phyloP scores from a whole-genome alignment of 1,139 yeast species.

The Pichia sp. region DNA sequence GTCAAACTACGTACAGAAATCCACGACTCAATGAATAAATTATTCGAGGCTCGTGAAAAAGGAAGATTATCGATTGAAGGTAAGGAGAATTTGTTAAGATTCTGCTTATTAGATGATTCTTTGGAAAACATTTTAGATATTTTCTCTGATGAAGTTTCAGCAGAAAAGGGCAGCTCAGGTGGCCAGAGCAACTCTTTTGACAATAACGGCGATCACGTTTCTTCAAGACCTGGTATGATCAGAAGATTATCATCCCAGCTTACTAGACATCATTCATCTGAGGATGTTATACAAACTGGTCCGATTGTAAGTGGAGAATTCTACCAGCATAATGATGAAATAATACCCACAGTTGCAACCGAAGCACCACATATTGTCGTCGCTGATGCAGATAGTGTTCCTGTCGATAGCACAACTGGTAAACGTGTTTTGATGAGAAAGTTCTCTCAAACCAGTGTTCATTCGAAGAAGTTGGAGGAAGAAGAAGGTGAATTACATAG shows the following conservation, averaged over 20 bases:
- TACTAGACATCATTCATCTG: slow-evolving; percentile 45
- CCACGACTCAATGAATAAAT: slow-evolving; percentile 54
- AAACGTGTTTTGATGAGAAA: slow-evolving; percentile 63
- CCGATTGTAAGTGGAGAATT: slow-evolving; percentile 50
- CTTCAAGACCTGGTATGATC: slow-evolving; percentile 24
- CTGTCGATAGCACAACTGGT: slow-evolving; percentile 68
- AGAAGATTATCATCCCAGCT: slow-evolving; percentile 27
- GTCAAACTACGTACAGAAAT: slow-evolving; percentile 52
- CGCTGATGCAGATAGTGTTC: slow-evolving; percentile 50
- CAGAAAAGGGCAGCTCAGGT: not conserved
- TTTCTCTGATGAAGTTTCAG: slow-evolving; percentile 37
- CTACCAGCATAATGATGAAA: slow-evolving; percentile 17
- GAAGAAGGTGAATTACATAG: slow-evolving; percentile 92
- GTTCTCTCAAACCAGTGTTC: slow-evolving; percentile 59
- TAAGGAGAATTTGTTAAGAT: slow-evolving; percentile 64
- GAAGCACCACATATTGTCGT: slow-evolving; percentile 66
- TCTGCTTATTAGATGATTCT: slow-evolving; percentile 65
- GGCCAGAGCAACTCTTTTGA: not conserved
- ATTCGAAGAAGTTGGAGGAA: slow-evolving; percentile 72
- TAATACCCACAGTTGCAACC: slow-evolving; percentile 6
- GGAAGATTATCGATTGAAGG: slow-evolving; percentile 61
- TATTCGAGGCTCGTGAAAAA: slow-evolving; percentile 54
- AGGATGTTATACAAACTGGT: slow-evolving; percentile 49
- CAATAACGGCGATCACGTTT: not conserved
- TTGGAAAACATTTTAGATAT: slow-evolving; percentile 63